Base-by-base conservation (phyloP, 345 rosid species). In the Rhodomyrtus tomentosa region DNA sequence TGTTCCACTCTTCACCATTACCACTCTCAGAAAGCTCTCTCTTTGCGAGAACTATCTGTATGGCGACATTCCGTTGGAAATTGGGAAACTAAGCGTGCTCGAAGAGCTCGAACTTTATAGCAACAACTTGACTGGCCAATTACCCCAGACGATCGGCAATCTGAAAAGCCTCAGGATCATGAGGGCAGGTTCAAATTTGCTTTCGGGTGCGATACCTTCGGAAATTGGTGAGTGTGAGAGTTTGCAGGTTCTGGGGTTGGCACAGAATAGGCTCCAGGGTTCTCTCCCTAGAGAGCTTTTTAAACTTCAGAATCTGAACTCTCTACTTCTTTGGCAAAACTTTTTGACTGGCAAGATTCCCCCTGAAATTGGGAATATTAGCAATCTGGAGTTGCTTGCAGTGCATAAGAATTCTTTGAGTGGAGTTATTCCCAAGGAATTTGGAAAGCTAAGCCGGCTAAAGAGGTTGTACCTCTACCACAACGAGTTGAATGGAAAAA, bases 181-280 rank as follows among this genome's bases (percentile, higher is more conserved):
- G 25, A 91, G 95, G 81, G 98, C 97, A 73, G 98, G 96, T 36
- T 88, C 89, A 83, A 95, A 95, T 55, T 84, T 76, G 10, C 88
- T 95, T 58, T 93, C 96, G 7, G 98, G 98, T 58, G 86, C 90
- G 82, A 92, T 95, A 83, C 98, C 98, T 4, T 82, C 91, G 2
- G 95, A 92, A 83, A 94, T 95, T 83, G 87, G 95, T 85, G 90
- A 93, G 56, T 95, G 98, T 82, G 90, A 85, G 86, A 92, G 93
- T 87, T 85, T 95, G 82, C 82, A 91, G 92, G 88, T 94, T 85
- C 90, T 95, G 85, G 98, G 98, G 76, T 89, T 94, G 87, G 95
- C 98, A 40, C 98, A 95, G 87, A 94, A 94, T 88, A 86, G 88
- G 72, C 90, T 95, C 14, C 94, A 92, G 86, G 98, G 96, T 82